Conservation (phyloP, 1,284 basidiomycete species). For the Ceratobasidium theobromae region DNA sequence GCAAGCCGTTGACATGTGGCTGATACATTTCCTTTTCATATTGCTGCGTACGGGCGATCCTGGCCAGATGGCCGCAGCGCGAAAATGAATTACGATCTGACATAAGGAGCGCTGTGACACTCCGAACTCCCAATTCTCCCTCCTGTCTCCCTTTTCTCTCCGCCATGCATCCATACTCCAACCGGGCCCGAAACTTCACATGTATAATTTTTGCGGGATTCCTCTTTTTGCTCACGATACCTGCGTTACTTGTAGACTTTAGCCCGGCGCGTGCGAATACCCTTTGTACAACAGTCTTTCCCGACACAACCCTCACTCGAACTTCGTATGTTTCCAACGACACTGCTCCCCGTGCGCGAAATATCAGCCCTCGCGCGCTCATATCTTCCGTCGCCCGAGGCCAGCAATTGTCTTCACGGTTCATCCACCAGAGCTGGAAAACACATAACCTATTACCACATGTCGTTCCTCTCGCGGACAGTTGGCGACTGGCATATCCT, state of each 20-base stretch:
- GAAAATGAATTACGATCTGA: too few species aligned
- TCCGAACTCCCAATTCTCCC: background rate
- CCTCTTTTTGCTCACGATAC: background rate
- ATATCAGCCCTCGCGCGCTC: background rate
- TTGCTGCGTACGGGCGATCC: too few species aligned
- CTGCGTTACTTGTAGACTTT: constrained; percentile 3
- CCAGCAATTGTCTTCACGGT: background rate
- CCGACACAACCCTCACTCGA: constrained; percentile 6
- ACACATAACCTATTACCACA: constrained; percentile 12
- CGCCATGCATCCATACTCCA: constrained; percentile 1
- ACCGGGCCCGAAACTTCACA: constrained; percentile 3
- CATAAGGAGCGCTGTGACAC: background rate
- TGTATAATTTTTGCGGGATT: constrained; percentile 7
- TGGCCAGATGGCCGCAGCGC: too few species aligned
- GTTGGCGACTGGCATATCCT: constrained; percentile 13
- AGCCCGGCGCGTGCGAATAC: background rate
- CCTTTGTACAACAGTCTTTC: constrained; percentile 1
- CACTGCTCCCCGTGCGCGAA: constrained; percentile 12
- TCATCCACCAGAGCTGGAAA: constrained; percentile 26
- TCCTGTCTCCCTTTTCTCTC: background rate
- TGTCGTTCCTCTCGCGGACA: constrained; percentile 14
- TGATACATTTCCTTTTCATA: too few species aligned
- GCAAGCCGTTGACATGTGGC: too few species aligned
- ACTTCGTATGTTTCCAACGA: background rate
- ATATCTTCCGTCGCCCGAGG: background rate